Evolutionary conservation across 1,139 yeast genomes (phyloP).

Genomic region (Lodderomyces metapsilosis): DNA sequence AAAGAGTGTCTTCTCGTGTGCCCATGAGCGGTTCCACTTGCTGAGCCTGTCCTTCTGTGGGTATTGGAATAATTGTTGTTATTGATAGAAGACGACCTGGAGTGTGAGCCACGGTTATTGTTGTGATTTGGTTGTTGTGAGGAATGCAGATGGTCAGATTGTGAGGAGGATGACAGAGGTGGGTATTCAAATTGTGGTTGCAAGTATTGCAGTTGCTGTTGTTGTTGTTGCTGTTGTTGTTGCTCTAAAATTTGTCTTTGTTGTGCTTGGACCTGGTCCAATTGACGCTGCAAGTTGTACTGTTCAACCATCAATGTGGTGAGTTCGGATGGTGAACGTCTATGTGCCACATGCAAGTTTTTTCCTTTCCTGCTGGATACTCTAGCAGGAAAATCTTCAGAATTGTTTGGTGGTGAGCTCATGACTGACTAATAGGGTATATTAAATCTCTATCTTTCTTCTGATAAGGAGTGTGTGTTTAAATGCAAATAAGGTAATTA

Average conservation of each 20-base stretch:
- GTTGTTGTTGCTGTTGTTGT: slow-evolving; percentile 45
- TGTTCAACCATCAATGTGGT: slow-evolving; percentile 96
- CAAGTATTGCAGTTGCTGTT: slow-evolving; percentile 16
- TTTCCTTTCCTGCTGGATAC: slow-evolving; percentile 27
- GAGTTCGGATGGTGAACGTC: slow-evolving; percentile 91
- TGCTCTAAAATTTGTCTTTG: slow-evolving; percentile 82
- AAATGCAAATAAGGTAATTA: not conserved
- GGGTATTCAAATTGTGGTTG: slow-evolving; percentile 7
- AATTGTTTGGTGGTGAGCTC: slow-evolving; percentile 3
- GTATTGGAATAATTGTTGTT: slow-evolving; percentile 6
- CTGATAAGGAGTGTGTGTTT: slow-evolving; percentile 1
- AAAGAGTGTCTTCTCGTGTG: slow-evolving; percentile 90
- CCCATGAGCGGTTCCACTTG: slow-evolving; percentile 38
- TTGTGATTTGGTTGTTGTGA: slow-evolving; percentile 13
- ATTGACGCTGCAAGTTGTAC: slow-evolving; percentile 86
- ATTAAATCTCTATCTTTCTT: no score
- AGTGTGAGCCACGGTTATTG: slow-evolving; percentile 28
- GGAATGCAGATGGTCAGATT: slow-evolving; percentile 1
- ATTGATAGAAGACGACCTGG: slow-evolving; percentile 38
- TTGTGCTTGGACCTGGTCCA: slow-evolving; percentile 88
- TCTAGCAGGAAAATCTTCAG: slow-evolving; percentile 16
- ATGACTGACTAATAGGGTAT: not conserved
- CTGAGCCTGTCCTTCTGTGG: slow-evolving; percentile 42
- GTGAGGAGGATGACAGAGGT: not conserved
- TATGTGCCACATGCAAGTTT: slow-evolving; percentile 82